phyloP scores from a whole-genome alignment of 768 basidiomycete species.

The Leccinum uliginosum region DNA sequence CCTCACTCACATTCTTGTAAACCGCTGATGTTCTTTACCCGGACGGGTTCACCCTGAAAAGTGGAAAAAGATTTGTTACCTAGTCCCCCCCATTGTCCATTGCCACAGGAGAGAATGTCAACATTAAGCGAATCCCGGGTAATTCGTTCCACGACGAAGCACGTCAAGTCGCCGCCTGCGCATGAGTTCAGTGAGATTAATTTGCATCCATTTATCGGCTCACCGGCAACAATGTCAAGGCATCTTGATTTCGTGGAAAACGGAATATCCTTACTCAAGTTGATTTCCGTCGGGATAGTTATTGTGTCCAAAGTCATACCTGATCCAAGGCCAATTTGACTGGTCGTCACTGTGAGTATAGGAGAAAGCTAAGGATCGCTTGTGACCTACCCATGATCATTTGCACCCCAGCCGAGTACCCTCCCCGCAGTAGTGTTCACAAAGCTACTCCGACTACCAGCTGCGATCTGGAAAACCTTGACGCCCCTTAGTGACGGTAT shows the following conservation, averaged over 20 bases:
- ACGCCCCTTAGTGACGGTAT: constrained; percentile 68
- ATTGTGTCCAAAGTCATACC: constrained; percentile 62
- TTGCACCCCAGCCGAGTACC: constrained; percentile 88
- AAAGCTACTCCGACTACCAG: constrained; percentile 72
- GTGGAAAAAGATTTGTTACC: constrained; percentile 62
- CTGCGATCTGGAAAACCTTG: constrained; percentile 61
- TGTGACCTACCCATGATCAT: constrained; percentile 66
- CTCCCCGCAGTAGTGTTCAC: constrained; percentile 62
- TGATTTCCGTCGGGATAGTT: constrained; percentile 79
- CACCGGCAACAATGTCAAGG: constrained; percentile 61
- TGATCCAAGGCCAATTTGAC: constrained; percentile 78
- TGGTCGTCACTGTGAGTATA: constrained; percentile 27
- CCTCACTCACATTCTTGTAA: constrained; percentile 74
- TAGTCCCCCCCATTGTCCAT: constrained; percentile 79
- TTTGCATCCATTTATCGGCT: constrained; percentile 7
- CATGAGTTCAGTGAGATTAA: not conserved
- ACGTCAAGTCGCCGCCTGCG: constrained; percentile 70
- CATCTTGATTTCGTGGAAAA: constrained; percentile 54
- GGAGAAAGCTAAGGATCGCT: not conserved
- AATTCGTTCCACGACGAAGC: constrained; percentile 66
- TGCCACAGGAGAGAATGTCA: constrained; percentile 72
- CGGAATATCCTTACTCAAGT: constrained; percentile 58
- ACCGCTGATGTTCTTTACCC: constrained; percentile 77
- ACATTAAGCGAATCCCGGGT: constrained; percentile 35
- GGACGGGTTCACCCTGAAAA: constrained; percentile 64